Percentiles rank a stretch among this genome's conserved stretches.
phyloP scores from a whole-genome alignment of 2,329 filamentous ascomycete genomes.

The Calonectria pauciramosa region DNA sequence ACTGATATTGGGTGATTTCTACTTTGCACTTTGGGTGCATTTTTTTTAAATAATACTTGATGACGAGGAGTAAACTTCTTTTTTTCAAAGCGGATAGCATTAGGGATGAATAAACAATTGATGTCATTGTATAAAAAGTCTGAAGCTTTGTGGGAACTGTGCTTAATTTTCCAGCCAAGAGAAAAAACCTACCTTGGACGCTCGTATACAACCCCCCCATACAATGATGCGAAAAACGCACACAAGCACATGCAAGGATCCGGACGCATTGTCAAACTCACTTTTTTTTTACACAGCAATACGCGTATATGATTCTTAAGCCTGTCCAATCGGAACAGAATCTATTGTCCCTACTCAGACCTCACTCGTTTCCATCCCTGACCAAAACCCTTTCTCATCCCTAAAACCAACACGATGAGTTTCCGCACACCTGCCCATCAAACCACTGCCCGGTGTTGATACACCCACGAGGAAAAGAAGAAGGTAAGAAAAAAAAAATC shows the following conservation, averaged over 20 bases:
- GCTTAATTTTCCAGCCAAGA: neutral
- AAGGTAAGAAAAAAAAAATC: neutral
- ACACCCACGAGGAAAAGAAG: slow-evolving; percentile 29
- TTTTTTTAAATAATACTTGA: slow-evolving; percentile 14
- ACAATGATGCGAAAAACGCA: neutral
- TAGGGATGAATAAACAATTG: neutral
- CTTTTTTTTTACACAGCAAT: neutral
- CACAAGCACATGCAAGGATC: neutral
- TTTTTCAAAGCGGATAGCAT: neutral
- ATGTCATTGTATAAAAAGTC: neutral
- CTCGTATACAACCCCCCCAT: neutral
- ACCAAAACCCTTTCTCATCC: slow-evolving; percentile 43
- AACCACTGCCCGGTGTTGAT: slow-evolving; percentile 23
- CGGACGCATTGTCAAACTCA: neutral
- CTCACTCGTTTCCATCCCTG: slow-evolving; percentile 35
- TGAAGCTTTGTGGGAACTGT: neutral
- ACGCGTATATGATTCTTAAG: slow-evolving; percentile 3
- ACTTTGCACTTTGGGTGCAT: neutral
- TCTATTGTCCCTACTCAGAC: slow-evolving; percentile 45
- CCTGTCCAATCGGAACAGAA: slow-evolving; percentile 45
- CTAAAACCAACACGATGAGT: slow-evolving; percentile 42
- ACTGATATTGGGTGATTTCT: neutral
- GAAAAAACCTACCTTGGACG: neutral
- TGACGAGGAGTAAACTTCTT: neutral
- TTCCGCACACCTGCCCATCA: slow-evolving; percentile 43